A percentile compares a stretch with the other conserved stretches of the same genome.
These are phyloP conservation scores for Kodamaea leandrae DNA, from an alignment of 805 yeast genomes.

Conservation along the genomic window DNA sequence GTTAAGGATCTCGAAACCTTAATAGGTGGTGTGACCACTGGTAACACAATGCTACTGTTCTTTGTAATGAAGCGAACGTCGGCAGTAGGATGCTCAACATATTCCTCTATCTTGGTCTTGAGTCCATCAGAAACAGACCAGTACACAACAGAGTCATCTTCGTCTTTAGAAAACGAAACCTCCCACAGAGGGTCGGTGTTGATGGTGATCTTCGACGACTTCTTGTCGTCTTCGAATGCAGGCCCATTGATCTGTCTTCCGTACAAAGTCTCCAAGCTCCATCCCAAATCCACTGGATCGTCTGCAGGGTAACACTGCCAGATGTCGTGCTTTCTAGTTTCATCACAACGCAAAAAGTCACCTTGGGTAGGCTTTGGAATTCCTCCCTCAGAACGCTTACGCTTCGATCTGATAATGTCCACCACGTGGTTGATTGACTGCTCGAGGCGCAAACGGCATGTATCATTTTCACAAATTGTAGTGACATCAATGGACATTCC, in stretches of 20 bases:
- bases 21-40: constrained; percentile 55
- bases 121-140: constrained; percentile 9
- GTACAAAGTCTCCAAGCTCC: constrained; percentile 62
- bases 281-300: constrained; percentile 46
- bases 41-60: constrained; percentile 44
- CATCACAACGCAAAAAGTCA: constrained; percentile 71
- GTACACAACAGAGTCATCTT: constrained; percentile 10
- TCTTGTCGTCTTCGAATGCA: constrained; percentile 49
- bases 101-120: constrained; percentile 12
- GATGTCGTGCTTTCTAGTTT: constrained; percentile 49
- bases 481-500: constrained; percentile 82
- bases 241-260: constrained; percentile 67
- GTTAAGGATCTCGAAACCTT: constrained; percentile 80
- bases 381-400: constrained; percentile 56
- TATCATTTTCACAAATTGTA: constrained; percentile 44
- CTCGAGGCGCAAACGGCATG: constrained; percentile 53
- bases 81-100: constrained; percentile 20
- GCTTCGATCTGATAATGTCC: constrained; percentile 65
- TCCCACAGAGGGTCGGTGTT: constrained; percentile 50
- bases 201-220: constrained; percentile 43
- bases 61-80: constrained; percentile 43
- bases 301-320: constrained; percentile 80
- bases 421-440: constrained; percentile 71
- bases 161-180: constrained; percentile 26
- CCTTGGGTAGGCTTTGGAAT: constrained; percentile 80